Conservation (phyloP, 345 rosid species). For the Aegle marmelos region DNA sequence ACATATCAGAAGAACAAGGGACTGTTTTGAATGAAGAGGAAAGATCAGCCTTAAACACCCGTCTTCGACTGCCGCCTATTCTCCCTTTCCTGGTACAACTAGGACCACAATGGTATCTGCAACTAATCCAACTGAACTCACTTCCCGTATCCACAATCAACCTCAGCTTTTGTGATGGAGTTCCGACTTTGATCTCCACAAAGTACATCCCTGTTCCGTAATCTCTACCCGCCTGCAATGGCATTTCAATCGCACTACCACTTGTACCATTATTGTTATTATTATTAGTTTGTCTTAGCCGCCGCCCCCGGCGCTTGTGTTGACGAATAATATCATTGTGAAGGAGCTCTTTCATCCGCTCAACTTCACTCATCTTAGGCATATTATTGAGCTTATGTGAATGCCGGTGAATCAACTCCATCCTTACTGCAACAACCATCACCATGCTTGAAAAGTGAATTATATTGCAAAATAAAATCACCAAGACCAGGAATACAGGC, state of each 20-base stretch:
- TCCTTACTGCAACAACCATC: neutral
- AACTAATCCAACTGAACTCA: constrained; percentile 58
- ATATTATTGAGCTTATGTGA: constrained; percentile 10
- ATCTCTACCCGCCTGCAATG: constrained; percentile 43
- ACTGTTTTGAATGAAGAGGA: constrained; percentile 49
- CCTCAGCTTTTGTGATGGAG: constrained; percentile 50
- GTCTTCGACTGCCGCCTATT: constrained; percentile 3
- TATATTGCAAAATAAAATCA: neutral
- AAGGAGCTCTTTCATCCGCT: constrained; percentile 30
- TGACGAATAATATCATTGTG: constrained; percentile 41
- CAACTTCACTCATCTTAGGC: constrained; percentile 17
- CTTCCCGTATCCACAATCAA: constrained; percentile 59
- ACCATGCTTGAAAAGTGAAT: neutral
- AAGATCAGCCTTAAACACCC: constrained; percentile 35
- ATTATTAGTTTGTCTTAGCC: neutral
- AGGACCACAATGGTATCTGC: constrained; percentile 27
- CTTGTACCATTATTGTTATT: neutral
- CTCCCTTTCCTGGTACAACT: neutral
- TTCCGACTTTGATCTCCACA: constrained; percentile 43
- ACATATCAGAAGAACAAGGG: constrained; percentile 48
- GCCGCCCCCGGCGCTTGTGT: neutral
- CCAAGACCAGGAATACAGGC: neutral
- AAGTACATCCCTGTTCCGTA: constrained; percentile 51
- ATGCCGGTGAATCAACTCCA: constrained; percentile 27
- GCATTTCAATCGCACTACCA: constrained; percentile 27